Evolutionary conservation across 148 eudicot genomes (phyloP), one percentile per base, ranked within the genome.

Genomic region (Drosera capensis): DNA sequence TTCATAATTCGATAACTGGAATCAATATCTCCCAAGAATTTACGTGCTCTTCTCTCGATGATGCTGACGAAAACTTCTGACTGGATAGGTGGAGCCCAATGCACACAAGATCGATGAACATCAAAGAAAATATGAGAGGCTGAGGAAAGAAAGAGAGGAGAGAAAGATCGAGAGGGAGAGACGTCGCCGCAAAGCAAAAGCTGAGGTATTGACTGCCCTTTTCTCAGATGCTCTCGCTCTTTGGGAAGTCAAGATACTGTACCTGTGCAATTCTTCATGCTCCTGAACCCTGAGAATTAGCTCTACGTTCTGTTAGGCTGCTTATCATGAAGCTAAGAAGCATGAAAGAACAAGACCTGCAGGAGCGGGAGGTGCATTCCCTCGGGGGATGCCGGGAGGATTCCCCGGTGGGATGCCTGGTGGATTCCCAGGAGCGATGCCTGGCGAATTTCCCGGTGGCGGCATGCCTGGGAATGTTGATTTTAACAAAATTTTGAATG

Each of bases 271-370:
- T 0, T 28, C 11, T 11, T 11, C 31, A 28, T 28, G 5, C 31
- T 28, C 31, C 31, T 28, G 11, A 28, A 5, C 5, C 11, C 11
- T 28, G 7, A 28, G 31, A 34, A 34, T 34, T 34, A 34, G 9
- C 11, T 34, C 11, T 34, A 34, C 6, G 3, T 34, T 34, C 14
- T 11, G 14, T 34, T 34, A 88, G 97, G 97, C 95, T 71, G 92
- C 83, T 25, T 88, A 88, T 69, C 92, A 88, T 50, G 83, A 84
- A 72, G 92, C 92, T 36, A 88, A 88, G 74, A 69, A 67, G 65
- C 56, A 68, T 48, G 96, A 82, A 47, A 78, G 81, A 62, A 58
- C 74, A 46, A 45, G 87, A 52, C 45, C 87, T 31, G 85, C 79
- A 31, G 78, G 77, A 0, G 65, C 71, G 74, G 73, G 73, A 1